Conservation (phyloP, 2,329 filamentous ascomycete genomes). For the Aspergillus sp. region DNA sequence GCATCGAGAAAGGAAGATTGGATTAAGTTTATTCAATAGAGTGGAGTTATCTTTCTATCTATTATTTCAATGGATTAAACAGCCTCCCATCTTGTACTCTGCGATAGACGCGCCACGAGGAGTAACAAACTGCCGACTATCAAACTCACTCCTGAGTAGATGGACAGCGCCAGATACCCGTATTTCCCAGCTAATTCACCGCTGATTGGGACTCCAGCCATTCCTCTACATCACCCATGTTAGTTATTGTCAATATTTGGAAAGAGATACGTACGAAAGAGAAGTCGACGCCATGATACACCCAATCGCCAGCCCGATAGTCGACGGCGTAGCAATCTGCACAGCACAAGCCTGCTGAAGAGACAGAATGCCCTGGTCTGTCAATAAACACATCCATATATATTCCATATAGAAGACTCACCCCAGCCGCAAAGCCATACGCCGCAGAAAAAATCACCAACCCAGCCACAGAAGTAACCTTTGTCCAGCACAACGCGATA, state of each 20-base stretch:
- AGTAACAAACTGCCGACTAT: constrained; percentile 25
- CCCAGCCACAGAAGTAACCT: constrained; percentile 37
- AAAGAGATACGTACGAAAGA: constrained; percentile 33
- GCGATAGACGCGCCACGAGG: constrained; percentile 13
- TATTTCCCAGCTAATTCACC: constrained; percentile 35
- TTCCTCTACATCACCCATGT: constrained; percentile 21
- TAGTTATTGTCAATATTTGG: background rate
- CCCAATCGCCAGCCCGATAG: constrained; percentile 41
- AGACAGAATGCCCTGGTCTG: constrained; percentile 39
- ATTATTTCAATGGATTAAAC: background rate
- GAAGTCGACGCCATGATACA: constrained; percentile 38
- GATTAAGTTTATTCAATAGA: too few species aligned
- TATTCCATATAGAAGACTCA: constrained; percentile 14
- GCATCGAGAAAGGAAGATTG: too few species aligned
- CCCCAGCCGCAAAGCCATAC: constrained; percentile 45
- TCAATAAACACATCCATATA: background rate
- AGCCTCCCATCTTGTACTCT: constrained; percentile 10
- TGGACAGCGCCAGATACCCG: constrained; percentile 38
- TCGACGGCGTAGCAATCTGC: constrained; percentile 34
- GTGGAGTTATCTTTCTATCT: too few species aligned
- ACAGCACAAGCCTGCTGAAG: constrained; percentile 45
- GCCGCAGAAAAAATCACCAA: constrained; percentile 41
- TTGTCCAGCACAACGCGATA: constrained; percentile 43
- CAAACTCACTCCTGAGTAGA: constrained; percentile 32
- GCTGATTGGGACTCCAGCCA: constrained; percentile 40